Percentiles rank a stretch among this genome's conserved stretches.
Evolutionary conservation across 2,329 filamentous ascomycete genomes (phyloP).

Genomic region (Aspergillus udagawae): DNA sequence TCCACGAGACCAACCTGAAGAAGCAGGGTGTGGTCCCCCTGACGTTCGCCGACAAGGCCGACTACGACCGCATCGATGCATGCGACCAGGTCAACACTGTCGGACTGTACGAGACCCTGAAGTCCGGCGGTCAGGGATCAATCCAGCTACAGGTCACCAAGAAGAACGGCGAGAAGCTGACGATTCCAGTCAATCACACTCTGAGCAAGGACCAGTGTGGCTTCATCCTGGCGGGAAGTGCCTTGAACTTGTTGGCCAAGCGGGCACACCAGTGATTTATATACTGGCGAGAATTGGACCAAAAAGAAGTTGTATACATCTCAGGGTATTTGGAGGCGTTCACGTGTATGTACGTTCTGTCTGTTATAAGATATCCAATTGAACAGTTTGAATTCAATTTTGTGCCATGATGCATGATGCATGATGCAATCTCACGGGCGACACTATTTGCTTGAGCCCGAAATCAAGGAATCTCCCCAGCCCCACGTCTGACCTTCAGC

Average conservation of each 20-base stretch:
- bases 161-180: conserved; percentile 57
- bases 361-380: background rate
- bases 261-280: conserved; percentile 38
- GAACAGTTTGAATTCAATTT: background rate
- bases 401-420: too few relatives aligned
- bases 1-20: conserved; percentile 94
- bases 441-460: background rate
- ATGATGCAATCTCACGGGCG: background rate
- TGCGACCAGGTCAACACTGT: conserved; percentile 80
- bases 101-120: conserved; percentile 77
- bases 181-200: conserved; percentile 78
- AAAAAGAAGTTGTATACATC: background rate
- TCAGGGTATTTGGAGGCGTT: background rate
- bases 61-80: conserved; percentile 79
- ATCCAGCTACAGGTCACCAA: conserved; percentile 19
- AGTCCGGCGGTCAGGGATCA: conserved; percentile 20
- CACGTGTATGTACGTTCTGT: background rate
- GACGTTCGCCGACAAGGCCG: conserved; percentile 80
- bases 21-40: conserved; percentile 96
- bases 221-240: conserved; percentile 91
- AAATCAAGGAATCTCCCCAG: background rate
- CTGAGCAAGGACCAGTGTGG: conserved; percentile 84
- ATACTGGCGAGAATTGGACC: background rate
- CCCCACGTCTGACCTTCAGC: background rate
- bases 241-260: conserved; percentile 78